Evolutionary conservation across 2,329 filamentous ascomycete genomes (phyloP), one percentile per base, ranked within the genome.

Genomic region (Tolypocladium tropicale): DNA sequence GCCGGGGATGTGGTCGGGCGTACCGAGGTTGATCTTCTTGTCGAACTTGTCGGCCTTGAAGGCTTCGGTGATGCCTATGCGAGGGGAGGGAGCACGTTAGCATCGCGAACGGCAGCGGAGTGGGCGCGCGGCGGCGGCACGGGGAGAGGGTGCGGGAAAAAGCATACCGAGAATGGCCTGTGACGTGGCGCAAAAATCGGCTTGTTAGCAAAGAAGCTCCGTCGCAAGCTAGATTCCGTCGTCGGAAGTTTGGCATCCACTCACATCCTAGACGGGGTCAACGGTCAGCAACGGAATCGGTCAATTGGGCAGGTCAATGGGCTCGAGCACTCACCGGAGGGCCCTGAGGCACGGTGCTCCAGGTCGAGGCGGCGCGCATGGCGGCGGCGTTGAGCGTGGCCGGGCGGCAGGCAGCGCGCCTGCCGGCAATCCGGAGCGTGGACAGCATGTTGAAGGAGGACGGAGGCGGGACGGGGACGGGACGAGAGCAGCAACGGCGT

Each of bases 1-100:
- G 23, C 9, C 30, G 3, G 57, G 37, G 56, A 54, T 59, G 54
- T 33, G 52, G 55, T 56, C 49, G 33, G 56, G 66, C 81, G 68
- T 77, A 88, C 89, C 94, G 60, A 99, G 80, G 80, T 97, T 97
- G 81, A 99, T 97, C 85, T 97, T 99, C 79, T 96, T 85, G 61
- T 84, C 78, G 75, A 95, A 93, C 68, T 80, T 82, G 74, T 99
- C 94, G 75, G 92, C 92, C 83, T 97, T 99, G 88, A 94, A 99
- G 59, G 94, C 94, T 79, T 99, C 94, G 61, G 94, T 97, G 77
- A 99, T 91, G 73, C 89, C 88, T 86, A 63, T 25, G 54, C 54
- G 53, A 30, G 7, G 32, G 53, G 49, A 55, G 46, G 2, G 28
- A 10, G 9, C 25, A 21, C 28, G 46, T 49, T 7, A 49, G 46